Conservation (phyloP, 2,329 filamentous ascomycete species). For the Neopestalotiopsis sp. region DNA sequence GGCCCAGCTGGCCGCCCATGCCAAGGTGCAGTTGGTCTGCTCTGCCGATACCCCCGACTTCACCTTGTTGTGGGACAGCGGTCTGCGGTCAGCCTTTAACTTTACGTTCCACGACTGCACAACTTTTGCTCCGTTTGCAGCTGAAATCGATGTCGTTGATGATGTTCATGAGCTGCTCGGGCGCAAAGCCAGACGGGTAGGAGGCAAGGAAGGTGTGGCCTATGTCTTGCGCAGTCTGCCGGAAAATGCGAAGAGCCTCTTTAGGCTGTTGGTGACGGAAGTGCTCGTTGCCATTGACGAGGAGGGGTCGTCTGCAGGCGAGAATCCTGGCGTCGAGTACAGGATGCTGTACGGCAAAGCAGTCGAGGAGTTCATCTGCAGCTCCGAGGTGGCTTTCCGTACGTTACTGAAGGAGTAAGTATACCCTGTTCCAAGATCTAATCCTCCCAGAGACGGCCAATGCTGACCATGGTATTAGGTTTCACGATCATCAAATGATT, state of each 20-base stretch:
- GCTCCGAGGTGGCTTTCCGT: conserved; percentile 93
- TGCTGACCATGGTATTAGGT: conserved; percentile 52
- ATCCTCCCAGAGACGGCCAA: not conserved
- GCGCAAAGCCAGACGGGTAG: conserved; percentile 77
- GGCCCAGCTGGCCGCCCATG: conserved; percentile 76
- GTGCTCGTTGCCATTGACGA: conserved; percentile 75
- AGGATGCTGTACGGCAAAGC: conserved; percentile 92
- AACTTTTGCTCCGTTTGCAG: conserved; percentile 77
- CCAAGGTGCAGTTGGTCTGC: conserved; percentile 73
- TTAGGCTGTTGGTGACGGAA: conserved; percentile 83
- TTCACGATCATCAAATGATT: conserved; percentile 98
- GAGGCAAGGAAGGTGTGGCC: conserved; percentile 87
- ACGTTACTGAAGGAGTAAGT: conserved; percentile 89
- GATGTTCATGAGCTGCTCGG: conserved; percentile 88
- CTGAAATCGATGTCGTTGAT: conserved; percentile 84
- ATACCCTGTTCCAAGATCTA: not conserved
- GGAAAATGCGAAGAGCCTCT: conserved; percentile 88
- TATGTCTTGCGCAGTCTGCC: conserved; percentile 91
- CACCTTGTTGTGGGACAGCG: conserved; percentile 86
- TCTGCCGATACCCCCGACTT: conserved; percentile 91
- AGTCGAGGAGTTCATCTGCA: conserved; percentile 95
- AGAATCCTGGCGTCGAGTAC: conserved; percentile 82
- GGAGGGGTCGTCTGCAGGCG: conserved; percentile 54
- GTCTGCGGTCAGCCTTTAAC: conserved; percentile 79
- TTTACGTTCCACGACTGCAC: conserved; percentile 95